These are phyloP conservation scores for Panicum virgatum DNA, from an alignment of 202 grass and related monocot genomes.

Conservation along the genomic window DNA sequence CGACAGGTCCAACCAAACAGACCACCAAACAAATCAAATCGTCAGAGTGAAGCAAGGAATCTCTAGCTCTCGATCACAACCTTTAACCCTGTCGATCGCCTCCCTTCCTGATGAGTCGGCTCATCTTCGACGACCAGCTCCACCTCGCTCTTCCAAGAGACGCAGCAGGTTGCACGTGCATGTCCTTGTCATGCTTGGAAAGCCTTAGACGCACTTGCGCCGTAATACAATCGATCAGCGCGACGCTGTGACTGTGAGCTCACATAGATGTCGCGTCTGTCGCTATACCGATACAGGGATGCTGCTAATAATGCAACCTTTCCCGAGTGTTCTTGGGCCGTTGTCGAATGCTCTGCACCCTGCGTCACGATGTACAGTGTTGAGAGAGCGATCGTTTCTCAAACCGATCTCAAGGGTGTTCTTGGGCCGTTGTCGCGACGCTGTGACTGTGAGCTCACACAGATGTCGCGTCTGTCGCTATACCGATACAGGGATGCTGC, in stretches of 20 bases:
- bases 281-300: no score
- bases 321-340: no score
- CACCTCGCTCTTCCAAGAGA: not conserved
- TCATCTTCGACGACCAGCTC: no score
- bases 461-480: not conserved
- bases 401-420: no score
- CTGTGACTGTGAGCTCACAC: not conserved
- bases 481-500: no score
- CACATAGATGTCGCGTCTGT: not conserved
- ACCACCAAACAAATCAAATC: constrained; percentile 7
- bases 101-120: not conserved
- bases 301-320: no score
- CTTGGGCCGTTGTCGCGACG: no score
- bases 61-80: not conserved
- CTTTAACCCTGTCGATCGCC: not conserved
- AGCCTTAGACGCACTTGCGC: not conserved
- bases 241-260: not conserved
- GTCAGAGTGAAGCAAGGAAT: constrained; percentile 22
- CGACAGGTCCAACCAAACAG: not conserved
- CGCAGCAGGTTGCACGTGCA: no score
- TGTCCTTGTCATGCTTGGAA: not conserved
- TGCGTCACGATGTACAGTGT: no score
- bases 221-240: not conserved
- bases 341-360: no score
- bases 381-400: no score